Base-by-base conservation (phyloP, 768 basidiomycete genomes). In the Agaricus blazei region DNA sequence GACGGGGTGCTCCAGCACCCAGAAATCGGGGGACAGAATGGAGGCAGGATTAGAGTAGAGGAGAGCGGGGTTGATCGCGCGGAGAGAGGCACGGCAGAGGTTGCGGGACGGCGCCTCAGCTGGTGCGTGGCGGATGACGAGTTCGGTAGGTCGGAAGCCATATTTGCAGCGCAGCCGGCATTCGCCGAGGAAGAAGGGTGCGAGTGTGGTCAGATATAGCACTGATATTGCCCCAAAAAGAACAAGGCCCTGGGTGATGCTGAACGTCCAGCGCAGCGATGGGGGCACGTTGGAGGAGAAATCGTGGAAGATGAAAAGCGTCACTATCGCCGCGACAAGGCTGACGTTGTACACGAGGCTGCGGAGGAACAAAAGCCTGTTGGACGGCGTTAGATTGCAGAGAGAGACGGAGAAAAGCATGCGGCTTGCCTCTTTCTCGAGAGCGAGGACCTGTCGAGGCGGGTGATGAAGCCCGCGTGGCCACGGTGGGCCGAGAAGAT, bases 171-270 rank as follows among this genome's bases (percentile, higher is more conserved):
- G 67, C 4, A 71, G 55, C 11, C 63, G 67, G 50, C 71, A 71
- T 64, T 72, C 71, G 1, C 68, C 66, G 48, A 67, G 59, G 54
- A 71, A 66, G 62, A 70, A 70, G 1, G 69, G 72, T 28, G 68
- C 37, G 2, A 62, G 57, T 3, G 70, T 71, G 0, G 68, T 68
- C 11, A 64, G 59, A 9, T 68, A 31, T 23, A 71, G 59, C 37
- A 68, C 58, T 28, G 59, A 6, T 44, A 67, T 63, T 12, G 70
- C 67, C 57, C 64, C 63, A 2, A 54, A 47, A 23, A 71, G 58
- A 46, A 69, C 34, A 38, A 65, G 2, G 50, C 68, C 60, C 47
- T 71, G 67, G 4, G 68, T 67, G n/a, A 69, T 19, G 46, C 61
- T 63, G 7, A 64, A 43, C 9, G 63, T 59, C 9, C 67, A 43